Evolutionary conservation across 2,329 filamentous ascomycete species (phyloP).

Genomic region (Botrytis sinoallii): DNA sequence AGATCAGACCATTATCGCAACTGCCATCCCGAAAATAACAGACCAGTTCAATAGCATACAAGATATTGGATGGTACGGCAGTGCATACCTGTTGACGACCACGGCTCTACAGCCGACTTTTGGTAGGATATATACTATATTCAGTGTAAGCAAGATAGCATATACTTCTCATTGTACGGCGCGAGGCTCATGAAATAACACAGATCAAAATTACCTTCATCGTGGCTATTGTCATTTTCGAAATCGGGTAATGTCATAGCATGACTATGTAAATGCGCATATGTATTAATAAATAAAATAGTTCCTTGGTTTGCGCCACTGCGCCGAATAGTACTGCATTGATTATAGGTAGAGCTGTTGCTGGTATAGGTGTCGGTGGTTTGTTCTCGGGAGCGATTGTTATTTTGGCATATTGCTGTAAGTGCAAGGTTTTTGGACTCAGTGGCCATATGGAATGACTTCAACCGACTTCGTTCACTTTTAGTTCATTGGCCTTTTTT

Average conservation of each 20-base stretch:
- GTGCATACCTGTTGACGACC: conserved; percentile 41
- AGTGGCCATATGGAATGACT: neutral
- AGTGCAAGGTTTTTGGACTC: neutral
- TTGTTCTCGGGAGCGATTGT: conserved; percentile 40
- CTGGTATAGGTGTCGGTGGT: conserved; percentile 38
- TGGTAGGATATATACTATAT: conserved; percentile 38
- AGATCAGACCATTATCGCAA: conserved; percentile 40
- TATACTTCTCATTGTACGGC: neutral
- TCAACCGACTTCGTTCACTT: neutral
- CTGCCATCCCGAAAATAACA: conserved; percentile 42
- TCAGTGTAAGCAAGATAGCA: conserved; percentile 16
- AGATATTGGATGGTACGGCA: conserved; percentile 48
- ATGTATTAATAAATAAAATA: neutral
- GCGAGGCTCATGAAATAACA: neutral
- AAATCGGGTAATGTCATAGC: conserved; percentile 27
- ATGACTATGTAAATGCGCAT: neutral
- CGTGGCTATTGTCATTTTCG: conserved; percentile 35
- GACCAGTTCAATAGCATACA: conserved; percentile 41
- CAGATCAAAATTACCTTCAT: conserved; percentile 37
- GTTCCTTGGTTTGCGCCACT: conserved; percentile 34
- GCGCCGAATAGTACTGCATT: conserved; percentile 36
- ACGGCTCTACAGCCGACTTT: conserved; percentile 37
- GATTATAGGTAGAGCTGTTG: conserved; percentile 37
- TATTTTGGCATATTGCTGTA: conserved; percentile 31
- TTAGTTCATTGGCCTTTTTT: neutral